These are phyloP conservation scores for Xanthoceras sorbifolium DNA, from an alignment of 345 rosid genomes.

Conservation along the genomic window DNA sequence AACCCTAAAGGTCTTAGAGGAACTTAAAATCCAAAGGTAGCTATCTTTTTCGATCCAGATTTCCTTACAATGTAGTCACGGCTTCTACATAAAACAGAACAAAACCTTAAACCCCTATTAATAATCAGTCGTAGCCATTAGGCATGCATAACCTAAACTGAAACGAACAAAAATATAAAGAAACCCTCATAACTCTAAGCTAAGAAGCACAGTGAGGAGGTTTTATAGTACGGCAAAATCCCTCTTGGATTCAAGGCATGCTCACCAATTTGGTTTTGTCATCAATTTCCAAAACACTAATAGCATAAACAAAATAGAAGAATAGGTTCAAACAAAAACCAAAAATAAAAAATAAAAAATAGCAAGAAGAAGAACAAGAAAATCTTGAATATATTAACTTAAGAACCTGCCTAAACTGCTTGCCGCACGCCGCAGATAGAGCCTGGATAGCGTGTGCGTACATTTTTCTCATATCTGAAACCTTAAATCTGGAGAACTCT, in stretches of 20 bases:
- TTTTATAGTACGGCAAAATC: background rate
- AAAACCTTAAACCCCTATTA: background rate
- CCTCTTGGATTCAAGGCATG: background rate
- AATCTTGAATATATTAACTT: slow-evolving; percentile 30
- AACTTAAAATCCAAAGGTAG: background rate
- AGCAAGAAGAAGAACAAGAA: slow-evolving; percentile 12
- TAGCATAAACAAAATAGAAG: background rate
- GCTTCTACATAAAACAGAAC: background rate
- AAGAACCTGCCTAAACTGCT: slow-evolving; percentile 98
- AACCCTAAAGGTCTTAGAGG: background rate
- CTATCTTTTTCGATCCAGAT: background rate
- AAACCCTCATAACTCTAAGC: background rate
- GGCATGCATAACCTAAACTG: background rate
- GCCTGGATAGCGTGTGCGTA: slow-evolving; percentile 91
- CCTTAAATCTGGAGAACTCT: slow-evolving; percentile 93
- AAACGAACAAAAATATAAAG: background rate
- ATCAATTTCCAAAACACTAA: background rate
- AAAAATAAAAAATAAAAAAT: background rate
- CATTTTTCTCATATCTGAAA: slow-evolving; percentile 83
- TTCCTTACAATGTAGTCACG: background rate
- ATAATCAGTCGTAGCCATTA: background rate
- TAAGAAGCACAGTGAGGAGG: background rate
- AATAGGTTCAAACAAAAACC: background rate
- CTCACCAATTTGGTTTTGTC: slow-evolving; percentile 3
- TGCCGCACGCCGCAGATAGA: slow-evolving; percentile 69